These are phyloP conservation scores for Byssochlamys sp. DNA, from an alignment of 2,329 filamentous ascomycete genomes.

Conservation along the genomic window DNA sequence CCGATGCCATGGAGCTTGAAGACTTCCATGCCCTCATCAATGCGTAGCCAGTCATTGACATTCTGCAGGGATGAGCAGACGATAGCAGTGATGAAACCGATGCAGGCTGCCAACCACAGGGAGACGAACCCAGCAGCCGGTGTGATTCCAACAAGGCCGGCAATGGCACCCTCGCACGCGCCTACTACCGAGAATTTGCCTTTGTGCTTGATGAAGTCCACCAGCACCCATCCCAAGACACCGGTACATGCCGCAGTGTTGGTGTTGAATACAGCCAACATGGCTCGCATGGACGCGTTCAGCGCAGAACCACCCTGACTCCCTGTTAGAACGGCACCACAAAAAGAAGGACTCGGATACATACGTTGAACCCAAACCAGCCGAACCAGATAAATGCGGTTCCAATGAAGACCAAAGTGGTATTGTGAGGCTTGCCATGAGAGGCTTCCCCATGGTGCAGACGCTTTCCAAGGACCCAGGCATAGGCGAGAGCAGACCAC, in stretches of 20 bases:
- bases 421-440: conserved; percentile 56
- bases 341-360: conserved; percentile 1
- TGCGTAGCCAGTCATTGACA: conserved; percentile 45
- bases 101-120: conserved; percentile 45
- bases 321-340: background rate
- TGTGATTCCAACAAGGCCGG: conserved; percentile 52
- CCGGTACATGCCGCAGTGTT: conserved; percentile 48
- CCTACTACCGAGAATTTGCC: conserved; percentile 48
- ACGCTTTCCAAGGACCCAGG: conserved; percentile 62
- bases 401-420: conserved; percentile 63
- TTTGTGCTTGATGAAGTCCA: conserved; percentile 44
- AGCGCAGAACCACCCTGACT: conserved; percentile 43
- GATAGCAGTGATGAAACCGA: conserved; percentile 47
- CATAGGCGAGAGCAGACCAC: conserved; percentile 62
- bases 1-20: conserved; percentile 52
- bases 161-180: conserved; percentile 49
- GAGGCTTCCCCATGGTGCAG: conserved; percentile 45
- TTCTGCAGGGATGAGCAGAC: conserved; percentile 43
- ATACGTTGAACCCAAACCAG: conserved; percentile 49
- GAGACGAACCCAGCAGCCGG: conserved; percentile 47
- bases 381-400: conserved; percentile 44
- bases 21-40: conserved; percentile 51
- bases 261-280: conserved; percentile 50
- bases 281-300: conserved; percentile 44
- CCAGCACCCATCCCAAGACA: conserved; percentile 45